Conservation (phyloP, 306 rosid species). For the Casuarina equisetifolia region DNA sequence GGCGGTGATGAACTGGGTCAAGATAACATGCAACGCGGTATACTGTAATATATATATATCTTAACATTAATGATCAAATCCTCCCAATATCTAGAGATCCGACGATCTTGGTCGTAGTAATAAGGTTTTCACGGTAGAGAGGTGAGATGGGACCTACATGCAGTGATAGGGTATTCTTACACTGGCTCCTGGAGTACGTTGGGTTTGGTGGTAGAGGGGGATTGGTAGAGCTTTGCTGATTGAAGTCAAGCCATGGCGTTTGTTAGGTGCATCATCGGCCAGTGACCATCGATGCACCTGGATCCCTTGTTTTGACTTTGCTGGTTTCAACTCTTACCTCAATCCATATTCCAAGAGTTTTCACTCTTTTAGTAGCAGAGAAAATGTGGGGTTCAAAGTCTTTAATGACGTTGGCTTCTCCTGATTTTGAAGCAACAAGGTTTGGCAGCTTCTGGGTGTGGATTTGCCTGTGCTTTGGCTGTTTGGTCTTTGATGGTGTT, state of each 20-base stretch:
- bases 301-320: not conserved
- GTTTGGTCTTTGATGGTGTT: too few species aligned
- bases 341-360: too few species aligned
- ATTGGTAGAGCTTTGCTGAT: constrained; percentile 21
- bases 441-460: not conserved
- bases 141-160: constrained; percentile 27
- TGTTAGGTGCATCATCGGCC: not conserved
- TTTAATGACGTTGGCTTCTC: not conserved
- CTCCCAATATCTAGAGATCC: too few species aligned
- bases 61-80: too few species aligned
- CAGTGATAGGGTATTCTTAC: constrained; percentile 20
- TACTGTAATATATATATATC: not conserved
- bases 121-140: too few species aligned
- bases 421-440: not conserved
- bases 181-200: constrained; percentile 21
- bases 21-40: constrained; percentile 48
- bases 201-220: constrained; percentile 31
- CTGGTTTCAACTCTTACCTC: not conserved
- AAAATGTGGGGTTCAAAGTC: too few species aligned
- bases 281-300: not conserved
- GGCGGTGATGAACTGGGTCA: constrained; percentile 12
- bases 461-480: not conserved
- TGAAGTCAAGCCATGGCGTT: not conserved
- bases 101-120: too few species aligned
- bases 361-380: too few species aligned